A percentile compares a stretch with the other conserved stretches of the same genome.
Evolutionary conservation across 352 stramenopile species (phyloP).

Genomic region (Phytophthora capsici): DNA sequence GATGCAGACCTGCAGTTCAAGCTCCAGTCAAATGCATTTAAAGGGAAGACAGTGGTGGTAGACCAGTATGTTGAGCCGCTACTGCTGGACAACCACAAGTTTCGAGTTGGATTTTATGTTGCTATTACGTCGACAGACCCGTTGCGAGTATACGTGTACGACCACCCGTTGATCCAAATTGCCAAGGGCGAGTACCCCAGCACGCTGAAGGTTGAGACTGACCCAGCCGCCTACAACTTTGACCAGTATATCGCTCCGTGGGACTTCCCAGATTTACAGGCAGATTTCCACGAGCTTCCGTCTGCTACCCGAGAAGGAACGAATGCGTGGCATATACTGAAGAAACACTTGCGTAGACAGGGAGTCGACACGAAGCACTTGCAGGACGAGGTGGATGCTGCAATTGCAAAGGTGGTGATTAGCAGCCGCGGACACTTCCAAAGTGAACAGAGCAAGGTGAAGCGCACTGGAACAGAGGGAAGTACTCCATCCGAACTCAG

Average conservation of each 20-base stretch:
- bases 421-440: conserved; percentile 68
- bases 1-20: conserved; percentile 55
- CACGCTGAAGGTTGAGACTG: conserved; percentile 42
- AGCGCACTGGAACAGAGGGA: conserved; percentile 42
- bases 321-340: conserved; percentile 74
- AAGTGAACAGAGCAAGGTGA: conserved; percentile 50
- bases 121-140: conserved; percentile 83
- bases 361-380: conserved; percentile 71
- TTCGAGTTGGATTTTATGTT: conserved; percentile 90
- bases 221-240: conserved; percentile 67
- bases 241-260: conserved; percentile 73
- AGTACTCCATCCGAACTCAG: conserved; percentile 43
- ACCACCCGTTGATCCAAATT: conserved; percentile 77
- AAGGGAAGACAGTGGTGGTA: conserved; percentile 65
- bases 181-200: conserved; percentile 68
- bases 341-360: conserved; percentile 61
- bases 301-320: conserved; percentile 55
- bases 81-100: conserved; percentile 89
- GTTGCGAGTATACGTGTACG: conserved; percentile 86
- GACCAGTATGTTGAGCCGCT: conserved; percentile 86
- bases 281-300: conserved; percentile 69
- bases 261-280: conserved; percentile 72
- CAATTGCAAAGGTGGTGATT: conserved; percentile 63
- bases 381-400: conserved; percentile 71
- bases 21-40: conserved; percentile 52